A percentile compares a stretch with the other conserved stretches of the same genome.
These are phyloP conservation scores for Ustilago shanxiensis DNA, from an alignment of 1,284 basidiomycete species.

Conservation along the genomic window DNA sequence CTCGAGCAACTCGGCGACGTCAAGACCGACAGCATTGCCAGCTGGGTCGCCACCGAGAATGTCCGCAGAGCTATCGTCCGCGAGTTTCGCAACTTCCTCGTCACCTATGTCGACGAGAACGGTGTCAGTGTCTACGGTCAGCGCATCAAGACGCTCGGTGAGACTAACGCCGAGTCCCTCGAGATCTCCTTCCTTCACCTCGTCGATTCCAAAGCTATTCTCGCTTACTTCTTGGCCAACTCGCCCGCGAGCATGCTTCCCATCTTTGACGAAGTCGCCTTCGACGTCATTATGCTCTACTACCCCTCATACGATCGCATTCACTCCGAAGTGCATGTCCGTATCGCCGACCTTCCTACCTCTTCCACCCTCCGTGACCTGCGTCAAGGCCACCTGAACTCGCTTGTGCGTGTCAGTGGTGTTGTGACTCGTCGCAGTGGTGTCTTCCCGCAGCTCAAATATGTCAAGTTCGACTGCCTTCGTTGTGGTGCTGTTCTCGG, in stretches of 20 bases:
- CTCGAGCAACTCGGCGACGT: conserved; percentile 96
- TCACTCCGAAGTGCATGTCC: conserved; percentile 96
- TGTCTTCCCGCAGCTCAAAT: conserved; percentile 98
- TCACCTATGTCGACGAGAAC: conserved; percentile 92
- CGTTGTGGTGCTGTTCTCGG: conserved; percentile 88
- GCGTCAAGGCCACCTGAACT: conserved; percentile 91
- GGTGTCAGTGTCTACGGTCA: conserved; percentile 94
- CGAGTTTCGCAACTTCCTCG: conserved; percentile 94
- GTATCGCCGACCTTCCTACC: conserved; percentile 92
- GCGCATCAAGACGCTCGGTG: conserved; percentile 91
- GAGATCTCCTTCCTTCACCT: conserved; percentile 96
- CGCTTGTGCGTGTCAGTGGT: conserved; percentile 92
- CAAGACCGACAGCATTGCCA: conserved; percentile 94
- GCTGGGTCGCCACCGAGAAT: conserved; percentile 94
- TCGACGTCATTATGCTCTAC: conserved; percentile 92
- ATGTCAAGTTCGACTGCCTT: conserved; percentile 96
- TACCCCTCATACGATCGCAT: conserved; percentile 97
- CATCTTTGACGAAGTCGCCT: conserved; percentile 95
- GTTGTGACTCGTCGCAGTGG: conserved; percentile 97
- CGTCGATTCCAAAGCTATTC: conserved; percentile 87
- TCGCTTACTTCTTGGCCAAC: conserved; percentile 97
- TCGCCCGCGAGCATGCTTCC: conserved; percentile 91
- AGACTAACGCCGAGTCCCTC: conserved; percentile 96
- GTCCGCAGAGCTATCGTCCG: conserved; percentile 89
- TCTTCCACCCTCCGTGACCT: conserved; percentile 91